Base-by-base conservation (phyloP, 495 filamentous ascomycete genomes). In the Aspergillus cavernicola region DNA sequence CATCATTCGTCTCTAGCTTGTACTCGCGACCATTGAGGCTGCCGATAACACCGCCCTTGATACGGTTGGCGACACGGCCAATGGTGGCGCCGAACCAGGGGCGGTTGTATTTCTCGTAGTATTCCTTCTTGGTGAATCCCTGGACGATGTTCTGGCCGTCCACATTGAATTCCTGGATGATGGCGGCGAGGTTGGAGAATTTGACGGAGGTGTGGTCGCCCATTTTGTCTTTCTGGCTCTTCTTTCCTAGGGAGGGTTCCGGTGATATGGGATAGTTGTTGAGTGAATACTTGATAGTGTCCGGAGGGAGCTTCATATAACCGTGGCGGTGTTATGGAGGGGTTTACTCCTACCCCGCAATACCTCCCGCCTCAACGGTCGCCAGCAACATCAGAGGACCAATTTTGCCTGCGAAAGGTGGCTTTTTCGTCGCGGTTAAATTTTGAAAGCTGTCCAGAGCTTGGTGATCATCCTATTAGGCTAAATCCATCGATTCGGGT, bases 11-110 rank as follows among this genome's bases (percentile, higher is more conserved):
- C 2, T 78, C 75, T 23, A 97, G 76, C 12, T 74, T 53, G 63
- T 93, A 91, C 3, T 74, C 65, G 50, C 81, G 78, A 19, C 85
- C 84, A 67, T 96, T 96, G 40, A 97, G 69, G 16, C 76, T 73
- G 47, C 81, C 63, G 60, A 97, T 81, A 50, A 82, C 75, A 1
- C 85, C 92, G 61, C 80, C 70, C 45, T 81, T 81, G 66, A 96
- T 82, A 20, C 92, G 87, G 70, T 98, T 98, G 40, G 90, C 90
- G 9, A 93, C 81, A 26, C 92, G 87, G 18, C 92, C 92, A 63
- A 98, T 96, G 32, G 89, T 97, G 65, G 90, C 92, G 55, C 92
- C 92, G 60, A 95, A 96, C 75, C 82, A 88, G 15, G 88, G 83
- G 15, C 68, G 68, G 71, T 95, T 92, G 73, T 88, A 73, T 38